Base-by-base conservation (phyloP, 208 protist species). In the Acanthamoeba lenticulata region DNA sequence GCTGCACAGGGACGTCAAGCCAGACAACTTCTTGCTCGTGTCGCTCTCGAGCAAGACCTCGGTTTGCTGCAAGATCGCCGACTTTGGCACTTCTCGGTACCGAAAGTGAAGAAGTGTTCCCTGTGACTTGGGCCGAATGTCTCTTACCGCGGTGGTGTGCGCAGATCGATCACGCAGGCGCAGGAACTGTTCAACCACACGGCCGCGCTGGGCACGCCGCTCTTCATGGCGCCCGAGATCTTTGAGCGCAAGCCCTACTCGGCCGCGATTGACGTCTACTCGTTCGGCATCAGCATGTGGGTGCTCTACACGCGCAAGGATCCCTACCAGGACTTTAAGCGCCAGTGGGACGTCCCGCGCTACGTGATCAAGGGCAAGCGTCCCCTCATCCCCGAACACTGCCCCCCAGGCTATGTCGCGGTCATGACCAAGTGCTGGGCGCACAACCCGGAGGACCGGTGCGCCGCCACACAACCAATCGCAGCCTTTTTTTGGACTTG, bases 1-100 rank as follows among this genome's bases (percentile, higher is more conserved):
- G 81, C 44, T 89, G 81, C 81, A 89, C 81, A 24, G 81, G 19
- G 81, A 89, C 81, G 24, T 89, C 47, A 89, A 89, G 81, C 81
- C 81, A 3, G 81, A 89, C 52, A 89, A 89, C 44, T 89, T 89
- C 81, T 24, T 89, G 21, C 21, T 89, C 81, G 17, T 89, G 17
- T 89, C 81, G 1, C 17, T 89, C 9, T 62, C 81, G 17, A 15
- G 32, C 11, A 89, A 62, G 81, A 44, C 81, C 6, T 27, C 81
- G 6, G 81, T 89, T 1, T 44, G 29, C 6, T 55, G 44, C 52
- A 89, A 89, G 52, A 62, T 89, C 52, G 81, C 81, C 44, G 81
- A 89, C 81, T 89, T 89, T 60, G 81, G 81, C 44, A 89, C 81
- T 9, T 89, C 81, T 9, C 2, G 81, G 77, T 79, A 79, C 5